Evolutionary conservation across 805 yeast species (phyloP).

Genomic region (Clavispora phyllophila): DNA sequence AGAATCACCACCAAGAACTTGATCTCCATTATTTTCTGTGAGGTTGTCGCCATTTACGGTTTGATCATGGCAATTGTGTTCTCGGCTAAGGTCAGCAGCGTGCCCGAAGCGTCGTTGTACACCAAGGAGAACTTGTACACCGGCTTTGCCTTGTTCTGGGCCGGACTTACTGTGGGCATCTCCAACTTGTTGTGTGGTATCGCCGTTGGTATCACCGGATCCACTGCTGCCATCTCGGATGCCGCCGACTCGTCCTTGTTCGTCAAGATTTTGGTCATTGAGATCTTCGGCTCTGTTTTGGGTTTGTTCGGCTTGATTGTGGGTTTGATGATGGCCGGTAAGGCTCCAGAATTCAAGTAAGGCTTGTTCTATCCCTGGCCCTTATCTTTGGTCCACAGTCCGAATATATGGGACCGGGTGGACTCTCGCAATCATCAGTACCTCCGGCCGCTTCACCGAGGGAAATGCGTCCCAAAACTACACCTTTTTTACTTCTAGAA

Average conservation of each 20-base stretch:
- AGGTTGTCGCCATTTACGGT: conserved; percentile 98
- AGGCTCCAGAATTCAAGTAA: conserved; percentile 80
- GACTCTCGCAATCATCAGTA: too few species aligned
- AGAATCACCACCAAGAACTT: conserved; percentile 95
- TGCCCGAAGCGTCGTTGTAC: conserved; percentile 56
- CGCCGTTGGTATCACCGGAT: conserved; percentile 95
- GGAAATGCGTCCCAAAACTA: background rate
- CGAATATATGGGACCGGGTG: too few species aligned
- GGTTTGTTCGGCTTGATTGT: conserved; percentile 96
- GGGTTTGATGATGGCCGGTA: conserved; percentile 94
- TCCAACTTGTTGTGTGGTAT: conserved; percentile 94
- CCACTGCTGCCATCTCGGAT: conserved; percentile 97
- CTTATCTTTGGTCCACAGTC: too few species aligned
- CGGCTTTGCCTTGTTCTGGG: conserved; percentile 96
- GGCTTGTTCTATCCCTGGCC: background rate
- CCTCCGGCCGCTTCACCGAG: background rate
- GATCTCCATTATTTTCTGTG: conserved; percentile 96
- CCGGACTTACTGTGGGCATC: conserved; percentile 92
- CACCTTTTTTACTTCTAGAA: background rate
- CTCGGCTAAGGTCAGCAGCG: conserved; percentile 76
- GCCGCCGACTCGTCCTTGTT: conserved; percentile 95
- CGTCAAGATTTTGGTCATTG: conserved; percentile 93
- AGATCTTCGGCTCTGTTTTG: conserved; percentile 93
- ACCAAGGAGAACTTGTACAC: conserved; percentile 88
- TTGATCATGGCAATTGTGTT: conserved; percentile 96